phyloP scores from a whole-genome alignment of 2,329 filamentous ascomycete species.

The Pseudogymnoascus sp. region DNA sequence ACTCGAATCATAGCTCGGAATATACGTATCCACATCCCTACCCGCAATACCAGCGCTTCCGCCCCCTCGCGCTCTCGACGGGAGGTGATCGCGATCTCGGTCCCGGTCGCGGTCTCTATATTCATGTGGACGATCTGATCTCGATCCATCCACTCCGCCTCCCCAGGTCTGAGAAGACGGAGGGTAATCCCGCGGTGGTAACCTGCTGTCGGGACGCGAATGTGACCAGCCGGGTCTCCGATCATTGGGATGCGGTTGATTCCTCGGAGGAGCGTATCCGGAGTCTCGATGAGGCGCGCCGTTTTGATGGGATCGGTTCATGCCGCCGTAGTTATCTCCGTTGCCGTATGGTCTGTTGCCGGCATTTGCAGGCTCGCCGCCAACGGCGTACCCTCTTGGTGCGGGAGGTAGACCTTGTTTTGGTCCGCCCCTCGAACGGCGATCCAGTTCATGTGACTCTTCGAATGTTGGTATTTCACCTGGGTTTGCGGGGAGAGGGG shows the following conservation, averaged over 20 bases:
- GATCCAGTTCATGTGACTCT: conserved; percentile 93
- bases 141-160: conserved; percentile 17
- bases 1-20: conserved; percentile 37
- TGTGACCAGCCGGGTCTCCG: conserved; percentile 27
- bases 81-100: conserved; percentile 20
- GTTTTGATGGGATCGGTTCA: conserved; percentile 23
- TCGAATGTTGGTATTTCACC: conserved; percentile 86
- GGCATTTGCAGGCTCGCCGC: conserved; percentile 43
- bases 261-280: conserved; percentile 11
- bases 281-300: conserved; percentile 19
- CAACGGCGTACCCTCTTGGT: conserved; percentile 83
- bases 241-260: conserved; percentile 21
- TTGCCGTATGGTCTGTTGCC: conserved; percentile 20
- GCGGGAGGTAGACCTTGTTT: conserved; percentile 79
- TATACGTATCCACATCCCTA: conserved; percentile 39
- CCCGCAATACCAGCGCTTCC: conserved; percentile 18
- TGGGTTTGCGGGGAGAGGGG: conserved; percentile 70
- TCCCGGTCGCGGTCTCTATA: conserved; percentile 35
- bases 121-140: conserved; percentile 30
- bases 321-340: conserved; percentile 19
- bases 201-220: conserved; percentile 22
- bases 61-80: conserved; percentile 16
- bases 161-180: neutral
- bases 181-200: conserved; percentile 22
- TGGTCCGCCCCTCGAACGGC: conserved; percentile 80